Evolutionary conservation across 2,329 filamentous ascomycete species (phyloP), one percentile per base, ranked within the genome.

Genomic region (Trematosphaeria pertusa): DNA sequence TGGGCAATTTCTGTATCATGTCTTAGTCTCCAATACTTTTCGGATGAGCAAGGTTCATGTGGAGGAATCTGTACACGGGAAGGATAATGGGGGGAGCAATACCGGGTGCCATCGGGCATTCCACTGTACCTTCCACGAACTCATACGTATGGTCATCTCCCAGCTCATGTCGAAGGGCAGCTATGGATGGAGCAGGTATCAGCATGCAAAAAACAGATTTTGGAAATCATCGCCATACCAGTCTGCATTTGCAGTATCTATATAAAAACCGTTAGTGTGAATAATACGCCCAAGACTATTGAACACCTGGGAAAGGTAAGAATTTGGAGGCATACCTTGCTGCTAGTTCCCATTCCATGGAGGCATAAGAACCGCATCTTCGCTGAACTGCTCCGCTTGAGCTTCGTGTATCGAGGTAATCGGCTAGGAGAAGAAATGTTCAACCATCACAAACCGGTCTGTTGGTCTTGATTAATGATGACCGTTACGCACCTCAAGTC

Each of bases 291-390:
- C 31, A 12, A 14, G n/a, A 8, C 17, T 8, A 7, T 14, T 33
- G 7, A 33, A 15, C n/a, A 12, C 7, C 5, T 6, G 7, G n/a
- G 17, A 33, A 7, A 5, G 6, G 17, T n/a, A 33, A 6, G 7
- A 7, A 12, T n/a, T 33, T 7, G n/a, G 7, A 33, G 12, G 17
- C 5, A 14, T 14, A 33, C 31, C 31, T 33, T 33, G 31, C 31
- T 33, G 31, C 17, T 33, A 14, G 31, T 33, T 12, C 31, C 31
- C n/a, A 8, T 12, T 7, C 31, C 31, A n/a, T 33, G 31, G 7
- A 33, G 31, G n/a, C 31, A 33, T 14, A 8, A n/a, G n/a, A 33
- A 33, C n/a, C 31, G 31, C 31, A 33, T 33, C n/a, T 33, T 33
- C 17, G n/a, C 7, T 6, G 12, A 14, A 8, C 12, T 7, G 31